phyloP scores from a whole-genome alignment of 306 rosid genomes.

The Bauhinia variegata region DNA sequence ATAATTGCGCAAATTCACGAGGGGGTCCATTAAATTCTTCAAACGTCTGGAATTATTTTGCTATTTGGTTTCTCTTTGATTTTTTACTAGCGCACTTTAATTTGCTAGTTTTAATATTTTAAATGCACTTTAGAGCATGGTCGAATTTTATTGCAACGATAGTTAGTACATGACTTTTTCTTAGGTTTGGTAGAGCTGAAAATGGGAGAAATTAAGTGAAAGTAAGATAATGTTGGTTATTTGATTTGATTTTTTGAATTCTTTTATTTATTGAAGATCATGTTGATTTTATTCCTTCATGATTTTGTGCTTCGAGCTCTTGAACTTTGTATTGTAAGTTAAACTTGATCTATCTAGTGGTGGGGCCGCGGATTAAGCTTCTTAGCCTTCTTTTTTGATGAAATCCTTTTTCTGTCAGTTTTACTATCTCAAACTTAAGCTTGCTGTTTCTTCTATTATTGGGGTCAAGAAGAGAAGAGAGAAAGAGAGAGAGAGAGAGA shows the following conservation, averaged over 20 bases:
- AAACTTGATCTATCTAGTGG: no score
- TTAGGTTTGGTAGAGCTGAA: slow-evolving; percentile 22
- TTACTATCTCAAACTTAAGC: no score
- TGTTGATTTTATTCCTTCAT: background rate
- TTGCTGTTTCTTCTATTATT: no score
- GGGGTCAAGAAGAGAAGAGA: no score
- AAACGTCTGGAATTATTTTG: slow-evolving; percentile 13
- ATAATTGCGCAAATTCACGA: background rate
- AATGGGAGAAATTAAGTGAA: slow-evolving; percentile 33
- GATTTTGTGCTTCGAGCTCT: no score
- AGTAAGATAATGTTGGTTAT: slow-evolving; percentile 21
- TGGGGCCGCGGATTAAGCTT: no score
- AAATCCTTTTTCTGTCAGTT: no score
- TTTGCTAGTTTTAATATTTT: background rate
- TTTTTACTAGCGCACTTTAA: background rate
- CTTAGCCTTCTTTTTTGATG: no score
- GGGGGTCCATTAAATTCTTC: slow-evolving; percentile 23
- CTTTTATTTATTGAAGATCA: background rate
- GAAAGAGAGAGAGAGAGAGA: no score
- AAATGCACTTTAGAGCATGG: background rate
- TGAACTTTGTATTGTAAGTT: no score
- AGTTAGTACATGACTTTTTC: slow-evolving; percentile 13
- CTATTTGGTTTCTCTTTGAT: background rate
- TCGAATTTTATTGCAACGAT: background rate
- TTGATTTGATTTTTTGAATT: slow-evolving; percentile 33